These are phyloP conservation scores for Wakefieldia striispora DNA, from an alignment of 768 basidiomycete genomes.

Conservation along the genomic window DNA sequence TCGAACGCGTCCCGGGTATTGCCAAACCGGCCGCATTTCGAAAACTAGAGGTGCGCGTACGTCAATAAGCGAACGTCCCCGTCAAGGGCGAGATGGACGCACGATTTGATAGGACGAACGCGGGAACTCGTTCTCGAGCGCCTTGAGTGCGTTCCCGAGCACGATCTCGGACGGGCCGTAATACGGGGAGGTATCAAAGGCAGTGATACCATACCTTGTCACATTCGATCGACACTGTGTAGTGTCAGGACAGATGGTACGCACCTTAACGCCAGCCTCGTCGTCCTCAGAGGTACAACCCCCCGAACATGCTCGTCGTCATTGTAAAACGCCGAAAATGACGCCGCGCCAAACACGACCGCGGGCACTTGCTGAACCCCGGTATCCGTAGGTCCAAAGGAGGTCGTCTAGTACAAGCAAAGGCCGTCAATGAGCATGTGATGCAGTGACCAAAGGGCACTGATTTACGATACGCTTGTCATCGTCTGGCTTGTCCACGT, in stretches of 20 bases:
- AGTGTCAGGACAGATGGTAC: slow-evolving; percentile 10
- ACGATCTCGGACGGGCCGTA: slow-evolving; percentile 82
- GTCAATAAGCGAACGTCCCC: no score
- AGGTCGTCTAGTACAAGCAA: slow-evolving; percentile 22
- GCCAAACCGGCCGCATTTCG: slow-evolving; percentile 84
- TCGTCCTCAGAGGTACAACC: slow-evolving; percentile 57
- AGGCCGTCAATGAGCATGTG: slow-evolving; percentile 5
- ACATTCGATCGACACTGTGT: no score
- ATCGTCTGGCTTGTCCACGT: slow-evolving; percentile 37
- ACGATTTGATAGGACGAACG: slow-evolving; percentile 77
- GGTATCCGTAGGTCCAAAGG: slow-evolving; percentile 29
- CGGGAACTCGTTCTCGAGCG: slow-evolving; percentile 67
- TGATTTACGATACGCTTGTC: slow-evolving; percentile 35
- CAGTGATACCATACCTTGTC: slow-evolving; percentile 73
- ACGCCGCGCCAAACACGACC: slow-evolving; percentile 69
- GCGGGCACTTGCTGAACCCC: slow-evolving; percentile 39
- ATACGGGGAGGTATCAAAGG: slow-evolving; percentile 80
- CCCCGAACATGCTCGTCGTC: slow-evolving; percentile 54
- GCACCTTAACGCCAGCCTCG: slow-evolving; percentile 76
- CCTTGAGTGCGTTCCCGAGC: slow-evolving; percentile 61
- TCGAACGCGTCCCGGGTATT: slow-evolving; percentile 54
- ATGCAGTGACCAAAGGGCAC: background rate
- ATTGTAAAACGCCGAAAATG: slow-evolving; percentile 70
- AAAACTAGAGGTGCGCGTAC: slow-evolving; percentile 51
- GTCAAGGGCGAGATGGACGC: background rate